phyloP scores from a whole-genome alignment of 2,329 filamentous ascomycete species.

The Pseudofabraea citricarpa region DNA sequence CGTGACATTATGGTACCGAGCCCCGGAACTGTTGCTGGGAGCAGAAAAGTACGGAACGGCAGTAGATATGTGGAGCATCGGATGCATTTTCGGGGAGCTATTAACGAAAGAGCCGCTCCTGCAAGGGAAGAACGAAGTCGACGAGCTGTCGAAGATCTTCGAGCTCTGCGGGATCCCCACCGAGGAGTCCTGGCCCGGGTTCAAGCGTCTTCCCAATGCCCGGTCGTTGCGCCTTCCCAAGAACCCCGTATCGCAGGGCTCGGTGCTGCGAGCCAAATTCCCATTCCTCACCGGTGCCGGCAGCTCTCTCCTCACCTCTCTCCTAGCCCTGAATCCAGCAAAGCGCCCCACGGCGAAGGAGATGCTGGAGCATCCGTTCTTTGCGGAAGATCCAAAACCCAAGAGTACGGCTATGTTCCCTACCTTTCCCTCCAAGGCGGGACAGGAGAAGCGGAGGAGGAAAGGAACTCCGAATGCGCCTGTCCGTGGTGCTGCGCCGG shows the following conservation, averaged over 20 bases:
- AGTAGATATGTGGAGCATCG: slow-evolving; percentile 93
- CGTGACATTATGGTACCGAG: slow-evolving; percentile 94
- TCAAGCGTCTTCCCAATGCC: slow-evolving; percentile 83
- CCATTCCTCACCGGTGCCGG: slow-evolving; percentile 76
- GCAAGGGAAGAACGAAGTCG: slow-evolving; percentile 87
- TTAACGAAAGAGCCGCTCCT: slow-evolving; percentile 77
- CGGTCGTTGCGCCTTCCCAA: slow-evolving; percentile 68
- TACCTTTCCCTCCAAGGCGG: slow-evolving; percentile 92
- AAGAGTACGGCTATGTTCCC: slow-evolving; percentile 93
- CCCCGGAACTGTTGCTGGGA: slow-evolving; percentile 85
- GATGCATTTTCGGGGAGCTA: slow-evolving; percentile 93
- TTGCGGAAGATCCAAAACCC: slow-evolving; percentile 81
- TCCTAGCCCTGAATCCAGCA: slow-evolving; percentile 73
- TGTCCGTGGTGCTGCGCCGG: slow-evolving; percentile 60
- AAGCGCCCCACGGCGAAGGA: slow-evolving; percentile 65
- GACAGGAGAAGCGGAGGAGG: slow-evolving; percentile 74
- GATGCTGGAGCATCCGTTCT: slow-evolving; percentile 78
- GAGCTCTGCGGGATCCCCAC: slow-evolving; percentile 82
- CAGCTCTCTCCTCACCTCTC: slow-evolving; percentile 58
- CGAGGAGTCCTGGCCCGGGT: slow-evolving; percentile 78
- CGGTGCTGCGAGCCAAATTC: slow-evolving; percentile 71
- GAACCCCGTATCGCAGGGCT: slow-evolving; percentile 32
- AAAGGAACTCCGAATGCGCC: slow-evolving; percentile 80
- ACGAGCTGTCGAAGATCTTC: slow-evolving; percentile 84
- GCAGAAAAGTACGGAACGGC: slow-evolving; percentile 67